These are phyloP conservation scores for Cutaneotrichosporon daszewskae DNA, from an alignment of 1,284 basidiomycete genomes.

Conservation along the genomic window DNA sequence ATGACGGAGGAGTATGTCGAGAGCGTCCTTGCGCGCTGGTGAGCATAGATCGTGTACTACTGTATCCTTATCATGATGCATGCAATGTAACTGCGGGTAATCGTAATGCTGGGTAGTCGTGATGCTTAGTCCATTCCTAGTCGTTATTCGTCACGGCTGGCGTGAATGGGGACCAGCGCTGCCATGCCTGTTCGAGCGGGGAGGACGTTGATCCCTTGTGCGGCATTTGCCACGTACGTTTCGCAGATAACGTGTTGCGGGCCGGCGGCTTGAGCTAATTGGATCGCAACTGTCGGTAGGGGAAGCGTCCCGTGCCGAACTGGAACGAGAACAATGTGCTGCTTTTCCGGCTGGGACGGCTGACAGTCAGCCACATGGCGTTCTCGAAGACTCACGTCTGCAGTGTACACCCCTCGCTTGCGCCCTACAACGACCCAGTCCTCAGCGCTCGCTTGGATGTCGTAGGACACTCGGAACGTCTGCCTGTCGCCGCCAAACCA, in stretches of 20 bases:
- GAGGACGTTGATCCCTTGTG: conserved; percentile 35
- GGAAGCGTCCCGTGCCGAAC: conserved; percentile 34
- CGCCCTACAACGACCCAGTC: conserved; percentile 40
- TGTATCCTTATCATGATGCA: conserved; percentile 11
- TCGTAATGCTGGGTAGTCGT: conserved; percentile 1
- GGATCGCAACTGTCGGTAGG: conserved; percentile 30
- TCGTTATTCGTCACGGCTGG: conserved; percentile 11
- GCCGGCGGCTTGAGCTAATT: conserved; percentile 14
- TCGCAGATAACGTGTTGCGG: conserved; percentile 29
- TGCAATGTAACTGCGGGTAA: too few relatives aligned
- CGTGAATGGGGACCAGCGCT: conserved; percentile 28
- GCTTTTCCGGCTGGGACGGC: conserved; percentile 17
- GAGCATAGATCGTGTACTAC: conserved; percentile 1
- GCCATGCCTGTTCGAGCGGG: conserved; percentile 34
- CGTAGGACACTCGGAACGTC: conserved; percentile 25
- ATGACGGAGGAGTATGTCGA: conserved; percentile 42
- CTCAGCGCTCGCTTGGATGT: conserved; percentile 31
- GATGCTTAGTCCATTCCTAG: too few relatives aligned
- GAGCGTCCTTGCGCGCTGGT: conserved; percentile 38
- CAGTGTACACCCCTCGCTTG: conserved; percentile 35
- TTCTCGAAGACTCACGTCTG: conserved; percentile 18
- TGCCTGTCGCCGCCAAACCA: conserved; percentile 25
- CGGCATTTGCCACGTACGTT: conserved; percentile 45
- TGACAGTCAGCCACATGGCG: not conserved
- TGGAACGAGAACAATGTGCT: conserved; percentile 34